Evolutionary conservation across 2,329 filamentous ascomycete species (phyloP).

Genomic region (Aureobasidium uvarum): DNA sequence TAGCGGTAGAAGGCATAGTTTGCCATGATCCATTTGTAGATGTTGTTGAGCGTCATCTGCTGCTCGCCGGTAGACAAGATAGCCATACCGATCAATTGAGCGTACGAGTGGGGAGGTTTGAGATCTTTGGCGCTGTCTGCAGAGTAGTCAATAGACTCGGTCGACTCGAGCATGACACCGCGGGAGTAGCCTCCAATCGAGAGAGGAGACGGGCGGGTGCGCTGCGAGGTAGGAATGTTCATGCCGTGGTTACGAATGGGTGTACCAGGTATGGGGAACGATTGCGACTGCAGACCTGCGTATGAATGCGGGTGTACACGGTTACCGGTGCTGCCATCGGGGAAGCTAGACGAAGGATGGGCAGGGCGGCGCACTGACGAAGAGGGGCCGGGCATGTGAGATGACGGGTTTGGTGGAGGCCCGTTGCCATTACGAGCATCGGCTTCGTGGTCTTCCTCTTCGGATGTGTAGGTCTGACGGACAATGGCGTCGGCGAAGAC

Average conservation of each 20-base stretch:
- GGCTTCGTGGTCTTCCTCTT: constrained; percentile 41
- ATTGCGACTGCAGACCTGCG: constrained; percentile 36
- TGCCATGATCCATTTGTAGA: constrained; percentile 88
- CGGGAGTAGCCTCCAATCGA: constrained; percentile 44
- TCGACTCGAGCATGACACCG: constrained; percentile 53
- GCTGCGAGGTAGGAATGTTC: constrained; percentile 29
- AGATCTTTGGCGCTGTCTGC: constrained; percentile 82
- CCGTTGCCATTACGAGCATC: constrained; percentile 29
- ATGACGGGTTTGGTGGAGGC: constrained; percentile 25
- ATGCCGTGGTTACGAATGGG: constrained; percentile 36
- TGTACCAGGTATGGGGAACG: constrained; percentile 39
- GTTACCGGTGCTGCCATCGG: constrained; percentile 30
- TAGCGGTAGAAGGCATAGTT: constrained; percentile 92
- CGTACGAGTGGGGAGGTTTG: constrained; percentile 95
- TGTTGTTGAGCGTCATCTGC: constrained; percentile 85
- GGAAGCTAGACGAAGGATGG: constrained; percentile 29
- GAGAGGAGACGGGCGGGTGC: constrained; percentile 49
- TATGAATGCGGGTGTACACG: constrained; percentile 42
- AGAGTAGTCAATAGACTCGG: constrained; percentile 69
- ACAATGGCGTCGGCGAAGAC: constrained; percentile 50
- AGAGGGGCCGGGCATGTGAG: constrained; percentile 22
- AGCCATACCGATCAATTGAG: constrained; percentile 93
- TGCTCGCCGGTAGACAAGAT: constrained; percentile 84
- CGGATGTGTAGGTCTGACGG: constrained; percentile 43
- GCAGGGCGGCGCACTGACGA: constrained; percentile 26